These are phyloP conservation scores for Penicillium sp. DNA, from an alignment of 2,329 filamentous ascomycete genomes.

Conservation along the genomic window DNA sequence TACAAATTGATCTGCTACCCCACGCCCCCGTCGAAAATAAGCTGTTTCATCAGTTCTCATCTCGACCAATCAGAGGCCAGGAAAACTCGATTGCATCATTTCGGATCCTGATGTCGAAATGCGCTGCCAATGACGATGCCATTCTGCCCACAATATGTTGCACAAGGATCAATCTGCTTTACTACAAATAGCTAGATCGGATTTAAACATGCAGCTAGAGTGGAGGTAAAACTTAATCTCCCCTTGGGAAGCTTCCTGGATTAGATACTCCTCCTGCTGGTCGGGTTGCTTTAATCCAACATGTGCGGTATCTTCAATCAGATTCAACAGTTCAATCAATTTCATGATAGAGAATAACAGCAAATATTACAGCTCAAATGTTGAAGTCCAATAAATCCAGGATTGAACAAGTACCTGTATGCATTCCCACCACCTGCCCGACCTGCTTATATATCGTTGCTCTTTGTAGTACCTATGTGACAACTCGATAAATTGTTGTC, in stretches of 20 bases:
- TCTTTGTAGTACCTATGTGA: too few species aligned
- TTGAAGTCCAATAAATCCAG: too few species aligned
- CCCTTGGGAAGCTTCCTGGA: too few species aligned
- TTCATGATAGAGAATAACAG: too few species aligned
- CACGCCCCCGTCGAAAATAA: background rate
- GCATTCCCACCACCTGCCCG: too few species aligned
- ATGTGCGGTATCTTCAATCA: too few species aligned
- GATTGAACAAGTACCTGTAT: too few species aligned
- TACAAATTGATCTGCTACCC: background rate
- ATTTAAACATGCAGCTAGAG: background rate
- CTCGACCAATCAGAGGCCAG: slow-evolving; percentile 9
- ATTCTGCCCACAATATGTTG: background rate
- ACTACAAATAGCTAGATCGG: background rate
- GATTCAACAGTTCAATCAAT: too few species aligned
- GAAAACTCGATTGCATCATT: slow-evolving; percentile 20
- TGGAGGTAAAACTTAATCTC: background rate
- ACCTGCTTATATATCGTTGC: too few species aligned
- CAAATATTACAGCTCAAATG: too few species aligned
- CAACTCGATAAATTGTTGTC: too few species aligned
- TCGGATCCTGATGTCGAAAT: slow-evolving; percentile 12
- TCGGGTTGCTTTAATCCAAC: background rate
- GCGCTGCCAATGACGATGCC: slow-evolving; percentile 11
- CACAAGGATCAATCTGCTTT: background rate
- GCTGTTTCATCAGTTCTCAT: background rate
- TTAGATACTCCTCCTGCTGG: background rate